Evolutionary conservation across 306 rosid genomes (phyloP).

Genomic region (Luffa acutangula): DNA sequence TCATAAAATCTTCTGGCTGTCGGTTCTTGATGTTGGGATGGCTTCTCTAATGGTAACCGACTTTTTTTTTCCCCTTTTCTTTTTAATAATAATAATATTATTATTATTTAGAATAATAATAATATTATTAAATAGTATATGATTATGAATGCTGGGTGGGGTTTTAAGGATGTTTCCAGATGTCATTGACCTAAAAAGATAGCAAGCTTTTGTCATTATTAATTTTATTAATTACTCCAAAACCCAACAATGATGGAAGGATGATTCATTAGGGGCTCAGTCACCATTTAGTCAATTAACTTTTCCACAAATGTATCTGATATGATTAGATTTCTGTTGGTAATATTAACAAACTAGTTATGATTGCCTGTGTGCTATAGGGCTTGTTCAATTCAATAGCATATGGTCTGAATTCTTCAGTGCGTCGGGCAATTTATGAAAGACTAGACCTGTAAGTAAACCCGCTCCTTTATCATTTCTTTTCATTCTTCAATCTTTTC

Average conservation of each 20-base stretch:
- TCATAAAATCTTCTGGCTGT: slow-evolving; percentile 87
- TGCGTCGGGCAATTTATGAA: slow-evolving; percentile 80
- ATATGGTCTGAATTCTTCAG: slow-evolving; percentile 94
- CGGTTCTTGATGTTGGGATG: slow-evolving; percentile 83
- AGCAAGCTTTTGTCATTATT: neutral
- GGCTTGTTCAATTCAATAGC: slow-evolving; percentile 98
- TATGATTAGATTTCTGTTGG: neutral
- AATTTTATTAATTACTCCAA: neutral
- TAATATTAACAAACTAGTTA: neutral
- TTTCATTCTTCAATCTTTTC: neutral
- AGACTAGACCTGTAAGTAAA: slow-evolving; percentile 70
- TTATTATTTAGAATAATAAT: too few species aligned
- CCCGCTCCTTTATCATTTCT: neutral
- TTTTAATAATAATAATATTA: too few species aligned
- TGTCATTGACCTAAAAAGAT: neutral
- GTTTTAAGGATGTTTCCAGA: neutral
- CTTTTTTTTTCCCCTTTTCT: neutral
- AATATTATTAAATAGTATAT: neutral
- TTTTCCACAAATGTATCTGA: neutral
- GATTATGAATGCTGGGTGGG: neutral
- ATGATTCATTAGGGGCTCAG: neutral
- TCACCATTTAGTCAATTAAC: neutral
- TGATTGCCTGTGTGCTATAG: slow-evolving; percentile 29
- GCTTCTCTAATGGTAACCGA: slow-evolving; percentile 80
- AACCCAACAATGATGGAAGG: neutral